These are phyloP conservation scores for Tricholoma sp. DNA, from an alignment of 768 basidiomycete species.

Conservation along the genomic window DNA sequence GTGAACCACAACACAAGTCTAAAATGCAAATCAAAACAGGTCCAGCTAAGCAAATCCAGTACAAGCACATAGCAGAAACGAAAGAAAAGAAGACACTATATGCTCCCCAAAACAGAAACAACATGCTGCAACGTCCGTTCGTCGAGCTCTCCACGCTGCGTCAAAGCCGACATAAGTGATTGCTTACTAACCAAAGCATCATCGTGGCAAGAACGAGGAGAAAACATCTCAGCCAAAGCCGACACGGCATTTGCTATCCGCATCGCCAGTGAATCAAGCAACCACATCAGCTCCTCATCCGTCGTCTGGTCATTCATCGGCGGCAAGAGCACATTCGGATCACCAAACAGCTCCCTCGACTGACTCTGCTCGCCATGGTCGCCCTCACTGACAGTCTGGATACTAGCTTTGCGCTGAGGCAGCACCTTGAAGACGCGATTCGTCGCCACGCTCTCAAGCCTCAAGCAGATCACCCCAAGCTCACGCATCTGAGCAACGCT, in stretches of 20 bases:
- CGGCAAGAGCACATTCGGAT: constrained; percentile 64
- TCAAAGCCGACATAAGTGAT: constrained; percentile 31
- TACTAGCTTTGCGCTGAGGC: constrained; percentile 41
- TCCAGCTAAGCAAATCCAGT: too few species aligned
- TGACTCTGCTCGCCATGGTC: constrained; percentile 22
- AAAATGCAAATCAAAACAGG: too few species aligned
- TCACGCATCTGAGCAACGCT: constrained; percentile 71
- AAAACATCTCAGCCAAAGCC: constrained; percentile 25
- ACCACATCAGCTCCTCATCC: constrained; percentile 65
- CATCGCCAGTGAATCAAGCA: constrained; percentile 72
- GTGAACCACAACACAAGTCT: too few species aligned
- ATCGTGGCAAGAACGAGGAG: constrained; percentile 5
- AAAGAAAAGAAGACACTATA: constrained; percentile 14
- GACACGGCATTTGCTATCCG: constrained; percentile 72
- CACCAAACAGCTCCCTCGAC: constrained; percentile 43
- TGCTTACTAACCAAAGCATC: constrained; percentile 17
- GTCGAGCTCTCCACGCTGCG: constrained; percentile 35
- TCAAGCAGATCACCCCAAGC: constrained; percentile 67
- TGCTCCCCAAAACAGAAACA: constrained; percentile 26
- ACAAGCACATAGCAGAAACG: too few species aligned
- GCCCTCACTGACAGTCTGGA: constrained; percentile 27
- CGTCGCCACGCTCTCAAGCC: constrained; percentile 73
- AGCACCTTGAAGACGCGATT: constrained; percentile 51
- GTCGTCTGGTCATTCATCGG: constrained; percentile 61
- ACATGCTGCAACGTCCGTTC: constrained; percentile 44